Base-by-base conservation (phyloP, 768 basidiomycete species). In the Mrakia frigida region DNA sequence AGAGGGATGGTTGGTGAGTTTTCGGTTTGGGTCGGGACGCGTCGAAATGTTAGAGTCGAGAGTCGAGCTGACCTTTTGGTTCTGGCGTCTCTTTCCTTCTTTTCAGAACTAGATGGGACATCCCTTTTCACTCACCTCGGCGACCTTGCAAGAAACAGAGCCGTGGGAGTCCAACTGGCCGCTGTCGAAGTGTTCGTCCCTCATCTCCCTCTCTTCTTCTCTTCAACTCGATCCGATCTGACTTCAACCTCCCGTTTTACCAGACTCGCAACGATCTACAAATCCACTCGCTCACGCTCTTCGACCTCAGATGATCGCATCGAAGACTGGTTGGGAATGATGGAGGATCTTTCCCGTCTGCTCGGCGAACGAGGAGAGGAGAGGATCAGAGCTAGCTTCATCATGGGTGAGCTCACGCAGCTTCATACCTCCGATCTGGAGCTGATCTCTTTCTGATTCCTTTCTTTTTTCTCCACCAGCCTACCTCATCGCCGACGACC, bases 321-420 rank as follows among this genome's bases (percentile, higher is more conserved):
- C 63, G 65, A 68, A 10, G 65, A 43, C 65, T 68, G 65, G 65
- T 39, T 68, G 65, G 35, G 35, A 39, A 39, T 68, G 65, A 68
- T 68, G 65, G 65, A 68, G 21, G 65, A 68, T 13, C 39, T 68
- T 16, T 68, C 65, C 10, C 35, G 65, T 14, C 65, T 68, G 3
- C 65, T 68, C 65, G 65, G 65, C 2, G 65, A 43, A 13, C 0
- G 35, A n/a, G 65, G 65, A 4, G 65, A 68, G 13, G 86, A 82
- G 25, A 86, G 87, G 46, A 88, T 88, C 1, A 90, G 87, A 81
- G 90, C 91, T 0, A 93, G 92, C 81, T 91, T 91, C 80, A 87
- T 90, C 23, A 83, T 96, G 0, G 89, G 92, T 93, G 76, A 21
- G 89, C 86, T 6, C 46, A 14, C 16, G 9, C 65, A 13, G 39